Evolutionary conservation across 257 asterid species (phyloP), one percentile per base, ranked within the genome.

Genomic region (Solanum dulcamara): DNA sequence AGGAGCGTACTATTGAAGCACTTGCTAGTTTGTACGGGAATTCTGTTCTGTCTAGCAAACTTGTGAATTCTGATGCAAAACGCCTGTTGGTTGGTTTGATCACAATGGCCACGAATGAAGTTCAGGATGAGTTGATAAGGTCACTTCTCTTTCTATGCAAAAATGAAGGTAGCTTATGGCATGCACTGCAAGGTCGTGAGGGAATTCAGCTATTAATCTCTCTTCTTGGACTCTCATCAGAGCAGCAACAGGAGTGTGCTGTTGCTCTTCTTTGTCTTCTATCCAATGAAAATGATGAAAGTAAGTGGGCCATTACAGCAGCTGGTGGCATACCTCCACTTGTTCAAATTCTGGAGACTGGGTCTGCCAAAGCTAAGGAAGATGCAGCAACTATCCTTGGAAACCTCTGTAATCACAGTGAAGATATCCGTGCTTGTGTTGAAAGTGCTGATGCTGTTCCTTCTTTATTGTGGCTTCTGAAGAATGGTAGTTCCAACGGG

Each of bases 371-470:
- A 91, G 99, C 99, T 40, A 97, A 97, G 90, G 99, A 97, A 91
- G 99, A 97, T 87, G 91, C 99, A 67, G 99, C 98, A 85, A 95
- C 97, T 24, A 94, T 97, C 84, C 97, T 97, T 85, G 99, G 98
- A 81, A 97, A 97, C 92, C 97, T 97, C 85, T 97, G 99, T 84
- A 95, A 97, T 87, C 99, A 97, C 86, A 97, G 99, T 89, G 99
- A 97, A 91, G 99, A 97, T 90, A 97, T 97, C 85, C 96, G 99
- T 77, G 99, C 97, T 40, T 97, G 99, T 88, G 99, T 97, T 85
- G 98, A 97, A 92, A 97, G 99, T 91, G 99, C 99, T 80, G 99
- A 95, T 88, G 99, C 99, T 46, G 99, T 97, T 84, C 98, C 99
- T 37, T 98, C 99, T 88, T 89, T 97, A 80, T 91, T 97, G 83